Evolutionary conservation across 495 filamentous ascomycete genomes (phyloP).

Genomic region (Tuber microsphaerosporum): DNA sequence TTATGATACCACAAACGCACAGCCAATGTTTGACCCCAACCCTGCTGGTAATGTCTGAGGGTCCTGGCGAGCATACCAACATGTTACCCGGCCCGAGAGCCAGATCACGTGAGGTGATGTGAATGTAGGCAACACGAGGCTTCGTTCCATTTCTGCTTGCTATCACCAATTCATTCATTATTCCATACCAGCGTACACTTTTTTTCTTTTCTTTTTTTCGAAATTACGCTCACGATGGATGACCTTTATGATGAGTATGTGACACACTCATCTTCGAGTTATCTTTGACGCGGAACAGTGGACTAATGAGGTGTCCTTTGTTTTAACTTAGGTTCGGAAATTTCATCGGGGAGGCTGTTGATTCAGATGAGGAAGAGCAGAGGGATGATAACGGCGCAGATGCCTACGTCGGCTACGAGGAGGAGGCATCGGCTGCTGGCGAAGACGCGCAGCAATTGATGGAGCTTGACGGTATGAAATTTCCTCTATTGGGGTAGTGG

Average conservation of each 20-base stretch:
- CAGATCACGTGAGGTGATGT: background rate
- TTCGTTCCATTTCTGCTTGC: background rate
- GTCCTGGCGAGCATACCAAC: background rate
- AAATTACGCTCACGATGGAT: conserved; percentile 54
- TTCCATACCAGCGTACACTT: background rate
- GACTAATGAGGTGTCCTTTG: conserved; percentile 23
- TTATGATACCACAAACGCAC: background rate
- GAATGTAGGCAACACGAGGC: background rate
- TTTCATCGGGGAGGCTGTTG: conserved; percentile 84
- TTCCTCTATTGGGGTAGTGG: background rate
- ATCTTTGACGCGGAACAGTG: conserved; percentile 15
- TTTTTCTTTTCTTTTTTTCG: background rate
- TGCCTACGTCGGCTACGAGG: conserved; percentile 72
- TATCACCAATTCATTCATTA: background rate
- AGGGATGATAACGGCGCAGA: conserved; percentile 64
- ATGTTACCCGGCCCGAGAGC: background rate
- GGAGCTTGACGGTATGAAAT: conserved; percentile 72
- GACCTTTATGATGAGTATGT: conserved; percentile 77
- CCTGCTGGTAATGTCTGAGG: background rate
- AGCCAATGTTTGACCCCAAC: background rate
- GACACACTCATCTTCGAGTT: conserved; percentile 2
- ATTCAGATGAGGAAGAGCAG: conserved; percentile 73
- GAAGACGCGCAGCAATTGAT: conserved; percentile 73
- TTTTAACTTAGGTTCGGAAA: conserved; percentile 71
- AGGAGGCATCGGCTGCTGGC: conserved; percentile 57